These are phyloP conservation scores for Penicillium cosmopolitanum DNA, from an alignment of 495 filamentous ascomycete species.

Conservation along the genomic window DNA sequence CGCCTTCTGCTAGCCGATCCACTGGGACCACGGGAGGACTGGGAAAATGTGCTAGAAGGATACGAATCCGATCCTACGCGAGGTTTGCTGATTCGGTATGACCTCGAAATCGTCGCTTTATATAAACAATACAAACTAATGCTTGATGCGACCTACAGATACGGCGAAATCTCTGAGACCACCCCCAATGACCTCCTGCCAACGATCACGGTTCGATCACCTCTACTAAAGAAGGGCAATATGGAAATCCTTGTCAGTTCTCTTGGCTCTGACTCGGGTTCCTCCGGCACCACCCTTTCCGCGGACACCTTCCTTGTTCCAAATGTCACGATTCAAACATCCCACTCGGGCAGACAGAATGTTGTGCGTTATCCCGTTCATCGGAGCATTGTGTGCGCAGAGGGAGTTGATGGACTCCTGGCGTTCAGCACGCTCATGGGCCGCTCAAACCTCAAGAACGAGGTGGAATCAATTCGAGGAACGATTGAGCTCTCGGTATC, in stretches of 20 bases:
- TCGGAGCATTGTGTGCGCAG: conserved; percentile 72
- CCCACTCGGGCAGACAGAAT: conserved; percentile 59
- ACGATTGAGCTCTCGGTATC: conserved; percentile 55
- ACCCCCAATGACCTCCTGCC: conserved; percentile 52
- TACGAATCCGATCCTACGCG: conserved; percentile 46
- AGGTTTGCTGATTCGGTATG: conserved; percentile 62
- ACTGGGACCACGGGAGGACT: conserved; percentile 61
- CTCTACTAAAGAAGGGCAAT: conserved; percentile 65
- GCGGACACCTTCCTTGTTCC: conserved; percentile 68
- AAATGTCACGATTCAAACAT: conserved; percentile 66
- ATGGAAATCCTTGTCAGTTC: conserved; percentile 79
- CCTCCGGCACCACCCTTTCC: conserved; percentile 53
- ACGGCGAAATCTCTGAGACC: conserved; percentile 53
- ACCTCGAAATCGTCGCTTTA: not conserved
- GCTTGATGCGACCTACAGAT: conserved; percentile 38
- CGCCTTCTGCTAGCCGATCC: conserved; percentile 78
- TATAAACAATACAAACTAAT: not conserved
- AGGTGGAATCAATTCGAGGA: conserved; percentile 52
- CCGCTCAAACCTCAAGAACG: conserved; percentile 37
- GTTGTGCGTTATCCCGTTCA: conserved; percentile 84
- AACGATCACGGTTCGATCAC: conserved; percentile 67
- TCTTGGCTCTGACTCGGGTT: conserved; percentile 45
- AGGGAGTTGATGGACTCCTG: conserved; percentile 61
- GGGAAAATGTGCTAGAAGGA: conserved; percentile 70
- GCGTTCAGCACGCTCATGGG: conserved; percentile 52